Evolutionary conservation across 495 filamentous ascomycete species (phyloP).

Genomic region (Aspergillus sclerotiicarbonarius): DNA sequence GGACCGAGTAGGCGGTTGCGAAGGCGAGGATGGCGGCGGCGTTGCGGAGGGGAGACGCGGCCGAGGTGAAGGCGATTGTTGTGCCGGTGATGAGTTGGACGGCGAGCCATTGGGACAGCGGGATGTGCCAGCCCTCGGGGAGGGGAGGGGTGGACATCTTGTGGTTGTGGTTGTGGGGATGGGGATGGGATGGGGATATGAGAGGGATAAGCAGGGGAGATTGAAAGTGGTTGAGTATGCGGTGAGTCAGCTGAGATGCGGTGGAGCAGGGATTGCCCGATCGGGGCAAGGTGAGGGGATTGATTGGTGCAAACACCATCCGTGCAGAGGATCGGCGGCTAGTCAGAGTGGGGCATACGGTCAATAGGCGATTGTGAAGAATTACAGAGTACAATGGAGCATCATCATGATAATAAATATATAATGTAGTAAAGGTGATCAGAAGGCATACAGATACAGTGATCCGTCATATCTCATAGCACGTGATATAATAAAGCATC

Average conservation of each 20-base stretch:
- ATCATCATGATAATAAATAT: no score
- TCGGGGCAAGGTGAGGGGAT: no score
- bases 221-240: no score
- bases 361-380: no score
- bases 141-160: not conserved
- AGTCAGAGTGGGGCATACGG: no score
- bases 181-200: not conserved
- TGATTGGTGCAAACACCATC: no score
- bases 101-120: slow-evolving; percentile 12
- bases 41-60: slow-evolving; percentile 9
- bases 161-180: not conserved
- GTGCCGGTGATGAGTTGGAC: slow-evolving; percentile 16
- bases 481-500: no score
- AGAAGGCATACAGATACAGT: not conserved
- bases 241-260: no score
- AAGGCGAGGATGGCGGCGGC: slow-evolving; percentile 7
- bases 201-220: no score
- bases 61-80: slow-evolving; percentile 12
- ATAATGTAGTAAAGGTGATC: not conserved
- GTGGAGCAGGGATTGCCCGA: no score
- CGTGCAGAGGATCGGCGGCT: no score
- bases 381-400: no score
- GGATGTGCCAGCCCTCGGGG: slow-evolving; percentile 10
- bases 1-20: slow-evolving; percentile 9
- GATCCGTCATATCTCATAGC: not conserved